Conservation (phyloP, 2,329 filamentous ascomycete species). For the Sarocladiaceae sp. region DNA sequence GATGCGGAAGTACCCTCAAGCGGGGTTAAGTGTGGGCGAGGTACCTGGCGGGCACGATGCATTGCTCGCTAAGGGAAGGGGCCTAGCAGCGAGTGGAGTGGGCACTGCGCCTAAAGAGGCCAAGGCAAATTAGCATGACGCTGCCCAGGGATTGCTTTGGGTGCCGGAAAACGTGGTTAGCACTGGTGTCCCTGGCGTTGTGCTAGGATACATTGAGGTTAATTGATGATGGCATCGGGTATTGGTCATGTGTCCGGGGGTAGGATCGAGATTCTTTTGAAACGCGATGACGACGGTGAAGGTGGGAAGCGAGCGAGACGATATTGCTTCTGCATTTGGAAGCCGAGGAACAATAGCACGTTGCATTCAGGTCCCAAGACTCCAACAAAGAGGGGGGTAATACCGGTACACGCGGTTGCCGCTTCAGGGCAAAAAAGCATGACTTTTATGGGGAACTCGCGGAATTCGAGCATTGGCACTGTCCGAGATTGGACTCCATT, state of each 20-base stretch:
- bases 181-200: background rate
- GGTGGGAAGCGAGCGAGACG: background rate
- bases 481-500: too few species aligned
- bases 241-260: background rate
- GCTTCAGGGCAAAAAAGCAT: background rate
- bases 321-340: background rate
- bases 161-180: background rate
- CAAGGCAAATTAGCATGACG: slow-evolving; percentile 6
- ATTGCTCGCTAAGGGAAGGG: too few species aligned
- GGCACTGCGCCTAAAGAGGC: background rate
- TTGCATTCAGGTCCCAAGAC: too few species aligned
- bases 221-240: background rate
- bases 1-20: background rate
- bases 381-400: background rate
- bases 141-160: background rate
- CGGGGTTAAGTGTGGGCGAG: background rate
- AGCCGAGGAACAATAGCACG: background rate
- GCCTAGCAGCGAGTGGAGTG: background rate
- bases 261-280: too few species aligned
- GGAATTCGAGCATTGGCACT: slow-evolving; percentile 1
- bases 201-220: background rate
- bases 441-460: slow-evolving; percentile 1
- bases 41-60: background rate
- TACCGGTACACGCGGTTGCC: background rate
- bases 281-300: background rate